Evolutionary conservation across 2,329 filamentous ascomycete genomes (phyloP).

Genomic region (Paecilomyces niveus): DNA sequence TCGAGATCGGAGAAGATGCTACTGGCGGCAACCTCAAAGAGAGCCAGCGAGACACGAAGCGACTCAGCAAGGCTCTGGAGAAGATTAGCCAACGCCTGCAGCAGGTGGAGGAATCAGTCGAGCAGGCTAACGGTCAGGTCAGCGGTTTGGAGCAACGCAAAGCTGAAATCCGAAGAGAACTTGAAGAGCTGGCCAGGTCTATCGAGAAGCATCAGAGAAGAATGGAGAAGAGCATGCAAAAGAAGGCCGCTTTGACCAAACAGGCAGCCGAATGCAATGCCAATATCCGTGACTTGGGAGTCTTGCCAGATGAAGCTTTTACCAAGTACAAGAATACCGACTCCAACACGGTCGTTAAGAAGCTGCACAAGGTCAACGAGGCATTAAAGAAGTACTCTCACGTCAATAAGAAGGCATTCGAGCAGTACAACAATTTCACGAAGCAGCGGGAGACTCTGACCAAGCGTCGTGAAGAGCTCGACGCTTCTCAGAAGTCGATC

Average conservation of each 20-base stretch:
- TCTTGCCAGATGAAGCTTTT: conserved; percentile 88
- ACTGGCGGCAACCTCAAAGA: conserved; percentile 63
- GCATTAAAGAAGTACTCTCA: conserved; percentile 93
- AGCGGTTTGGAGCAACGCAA: conserved; percentile 53
- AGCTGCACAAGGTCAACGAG: conserved; percentile 85
- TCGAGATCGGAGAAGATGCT: conserved; percentile 57
- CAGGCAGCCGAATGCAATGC: conserved; percentile 75
- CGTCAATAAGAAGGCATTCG: conserved; percentile 99
- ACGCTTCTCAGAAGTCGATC: conserved; percentile 78
- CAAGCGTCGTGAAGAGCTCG: conserved; percentile 77
- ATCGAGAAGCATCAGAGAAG: conserved; percentile 83
- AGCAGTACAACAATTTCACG: conserved; percentile 97
- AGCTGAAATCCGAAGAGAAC: conserved; percentile 59
- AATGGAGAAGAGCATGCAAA: conserved; percentile 87
- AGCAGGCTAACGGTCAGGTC: conserved; percentile 49
- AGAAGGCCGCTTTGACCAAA: conserved; percentile 70
- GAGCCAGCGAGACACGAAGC: conserved; percentile 72
- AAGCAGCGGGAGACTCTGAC: conserved; percentile 81
- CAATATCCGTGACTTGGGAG: conserved; percentile 87
- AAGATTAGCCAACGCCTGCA: conserved; percentile 61
- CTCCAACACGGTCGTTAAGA: conserved; percentile 63
- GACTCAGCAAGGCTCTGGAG: conserved; percentile 61
- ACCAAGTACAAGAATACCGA: conserved; percentile 82
- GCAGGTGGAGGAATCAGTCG: conserved; percentile 69
- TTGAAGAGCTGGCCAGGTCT: conserved; percentile 66